Base-by-base conservation (phyloP, 164 flowering plant genomes). In the Macadamia tetraphylla region DNA sequence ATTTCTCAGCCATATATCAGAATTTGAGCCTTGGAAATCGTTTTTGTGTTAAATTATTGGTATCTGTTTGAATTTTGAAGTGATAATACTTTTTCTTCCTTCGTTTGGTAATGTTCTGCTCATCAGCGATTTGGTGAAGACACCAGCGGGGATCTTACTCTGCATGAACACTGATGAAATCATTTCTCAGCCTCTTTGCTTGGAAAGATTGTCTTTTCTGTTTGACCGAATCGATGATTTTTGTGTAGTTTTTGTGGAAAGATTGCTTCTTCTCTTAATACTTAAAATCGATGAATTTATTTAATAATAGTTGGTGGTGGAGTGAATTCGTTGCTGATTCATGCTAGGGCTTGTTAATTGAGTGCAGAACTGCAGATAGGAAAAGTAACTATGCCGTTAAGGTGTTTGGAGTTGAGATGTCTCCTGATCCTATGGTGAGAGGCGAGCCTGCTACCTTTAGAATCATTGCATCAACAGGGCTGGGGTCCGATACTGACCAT, bases 371-470 rank as follows among this genome's bases (percentile, higher is more conserved):
- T 23, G 23, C 78, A 88, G 93, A 80, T 71, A 80, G 75, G 64
- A 79, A 78, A 42, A 75, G 67, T 44, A 67, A 79, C 11, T 88
- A 88, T 77, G 80, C 64, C 23, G 85, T 88, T 31, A 79, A 81
- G 74, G 88, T 88, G 0, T 44, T 66, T 1, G 81, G 71, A 29
- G 83, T 88, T 52, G 85, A 82, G n/a, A 85, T 88, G 51, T 58
- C 75, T 5, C 90, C 94, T 1, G 9, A 79, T 65, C 88, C 90
- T 4, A 68, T 88, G 9, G 72, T 61, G 7, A 79, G 84, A 60
- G 87, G 90, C 68, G 11, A 74, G 53, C 73, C 78, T 13, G 83
- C 90, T n/a, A 82, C 80, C 62, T 85, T 86, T 83, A 80, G 5
- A 0, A 2, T 35, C 40, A 35, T 35, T 35, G 40, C 40, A 35